These are phyloP conservation scores for Entophlyctis luteolus DNA, from an alignment of 192 early-diverging fungal genomes.

Conservation along the genomic window DNA sequence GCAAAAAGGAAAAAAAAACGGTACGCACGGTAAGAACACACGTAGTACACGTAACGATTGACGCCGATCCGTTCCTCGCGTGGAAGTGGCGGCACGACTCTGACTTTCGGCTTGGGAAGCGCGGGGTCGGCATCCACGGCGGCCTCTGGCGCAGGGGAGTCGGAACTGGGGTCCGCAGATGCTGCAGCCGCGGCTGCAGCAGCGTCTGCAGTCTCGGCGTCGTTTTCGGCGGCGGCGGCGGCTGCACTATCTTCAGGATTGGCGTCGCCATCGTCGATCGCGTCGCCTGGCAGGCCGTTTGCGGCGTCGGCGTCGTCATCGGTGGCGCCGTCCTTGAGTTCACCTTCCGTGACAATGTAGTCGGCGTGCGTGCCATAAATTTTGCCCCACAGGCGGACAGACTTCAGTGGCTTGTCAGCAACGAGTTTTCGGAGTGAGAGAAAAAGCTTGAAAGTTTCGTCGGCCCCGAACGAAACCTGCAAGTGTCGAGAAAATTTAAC, in stretches of 20 bases:
- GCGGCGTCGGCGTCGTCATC: slow-evolving; percentile 49
- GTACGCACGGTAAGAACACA: slow-evolving; percentile 45
- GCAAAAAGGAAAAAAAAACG: background rate
- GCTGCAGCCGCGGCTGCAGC: slow-evolving; percentile 27
- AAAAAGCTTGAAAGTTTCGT: slow-evolving; percentile 55
- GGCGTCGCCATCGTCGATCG: background rate
- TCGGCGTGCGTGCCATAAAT: slow-evolving; percentile 36
- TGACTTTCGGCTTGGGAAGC: slow-evolving; percentile 24
- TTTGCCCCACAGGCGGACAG: slow-evolving; percentile 58
- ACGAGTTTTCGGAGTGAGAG: slow-evolving; percentile 52
- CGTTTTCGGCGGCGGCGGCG: slow-evolving; percentile 22
- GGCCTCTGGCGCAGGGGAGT: slow-evolving; percentile 18
- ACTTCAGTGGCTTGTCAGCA: slow-evolving; percentile 50
- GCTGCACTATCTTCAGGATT: slow-evolving; percentile 4
- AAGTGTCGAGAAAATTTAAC: slow-evolving; percentile 9
- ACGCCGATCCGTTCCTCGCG: slow-evolving; percentile 47
- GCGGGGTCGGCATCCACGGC: slow-evolving; percentile 3
- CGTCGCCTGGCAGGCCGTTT: slow-evolving; percentile 26
- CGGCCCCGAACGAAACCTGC: slow-evolving; percentile 50
- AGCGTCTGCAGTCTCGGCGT: slow-evolving; percentile 8
- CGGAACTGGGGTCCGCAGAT: slow-evolving; percentile 19
- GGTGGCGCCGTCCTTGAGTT: slow-evolving; percentile 42
- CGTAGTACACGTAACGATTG: slow-evolving; percentile 63
- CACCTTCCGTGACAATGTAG: slow-evolving; percentile 57
- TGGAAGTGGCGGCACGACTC: slow-evolving; percentile 34